Evolutionary conservation across 371 early-diverging fungal species (phyloP), one percentile per base, ranked within the genome.

Genomic region (Mortierella sp.): DNA sequence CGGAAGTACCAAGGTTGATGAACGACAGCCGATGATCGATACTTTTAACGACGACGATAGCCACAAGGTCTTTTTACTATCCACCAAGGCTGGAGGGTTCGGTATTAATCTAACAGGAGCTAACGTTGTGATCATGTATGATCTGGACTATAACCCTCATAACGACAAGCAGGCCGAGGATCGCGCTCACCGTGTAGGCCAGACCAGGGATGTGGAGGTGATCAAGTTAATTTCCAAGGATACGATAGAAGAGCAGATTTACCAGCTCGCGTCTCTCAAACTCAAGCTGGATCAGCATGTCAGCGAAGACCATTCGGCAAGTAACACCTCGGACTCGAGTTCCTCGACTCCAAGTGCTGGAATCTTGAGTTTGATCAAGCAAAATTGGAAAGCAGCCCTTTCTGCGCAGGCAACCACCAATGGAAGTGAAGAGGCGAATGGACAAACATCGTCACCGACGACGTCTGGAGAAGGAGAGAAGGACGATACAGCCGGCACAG

Each of bases 141-240:
- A 97, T 67, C 80, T 92, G 48, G 99, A 97, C 59, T 95, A 92
- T 79, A 98, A 98, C 71, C 98, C 99, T 1, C 96, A 96, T 65
- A 97, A 96, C 76, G 98, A 97, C 79, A 86, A 90, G 31, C 98
- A 98, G 82, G 98, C 96, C 0, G 94, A 94, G 84, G 96, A 95
- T 69, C 87, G 95, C 13, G 95, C 94, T 1, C 96, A 95, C 74
- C 89, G 91, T 47, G 94, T 98, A 21, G 98, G 98, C 0, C 98
- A 99, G 82, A 92, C 89, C 38, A 87, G 89, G 39, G 90, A 91
- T 24, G 96, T 97, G 2, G 85, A 86, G 41, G 93, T 97, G 8
- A 83, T 87, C 63, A 89, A 91, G 71, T 63, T 97, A 7, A 83
- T 96, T 6, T 65, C 89, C 1, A 84, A 90, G 51, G 79, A 86